Evolutionary conservation across 2,329 filamentous ascomycete genomes (phyloP).

Genomic region (Sporothrix protearum): DNA sequence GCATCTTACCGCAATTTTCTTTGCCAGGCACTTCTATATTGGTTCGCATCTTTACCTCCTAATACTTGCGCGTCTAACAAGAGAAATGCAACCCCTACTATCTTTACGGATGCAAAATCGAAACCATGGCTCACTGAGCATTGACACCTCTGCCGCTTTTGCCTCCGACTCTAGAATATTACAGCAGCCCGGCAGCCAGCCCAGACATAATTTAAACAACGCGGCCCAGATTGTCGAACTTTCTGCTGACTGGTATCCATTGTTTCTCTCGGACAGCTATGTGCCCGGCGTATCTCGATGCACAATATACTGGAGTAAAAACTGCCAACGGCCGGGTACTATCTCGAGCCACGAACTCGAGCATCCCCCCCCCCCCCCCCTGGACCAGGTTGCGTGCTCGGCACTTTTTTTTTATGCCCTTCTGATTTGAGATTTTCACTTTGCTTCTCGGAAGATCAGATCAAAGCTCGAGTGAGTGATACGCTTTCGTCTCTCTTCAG

Average conservation of each 20-base stretch:
- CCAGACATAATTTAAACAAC: neutral
- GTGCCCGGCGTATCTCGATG: neutral
- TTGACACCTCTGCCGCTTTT: slow-evolving; percentile 9
- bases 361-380: neutral
- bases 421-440: neutral
- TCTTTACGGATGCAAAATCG: neutral
- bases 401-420: neutral
- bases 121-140: neutral
- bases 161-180: slow-evolving; percentile 5
- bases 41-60: slow-evolving; percentile 7
- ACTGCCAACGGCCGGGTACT: neutral
- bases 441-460: neutral
- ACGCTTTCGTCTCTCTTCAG: neutral
- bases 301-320: neutral
- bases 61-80: neutral
- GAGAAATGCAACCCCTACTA: neutral
- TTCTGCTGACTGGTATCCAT: neutral
- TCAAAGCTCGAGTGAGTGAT: neutral
- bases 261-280: neutral
- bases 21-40: slow-evolving; percentile 3
- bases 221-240: neutral
- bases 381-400: slow-evolving; percentile 9
- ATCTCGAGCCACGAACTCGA: neutral
- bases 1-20: neutral
- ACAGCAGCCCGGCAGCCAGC: neutral